Conservation (phyloP, 106 monocot species). For the Acorus gramineus region DNA sequence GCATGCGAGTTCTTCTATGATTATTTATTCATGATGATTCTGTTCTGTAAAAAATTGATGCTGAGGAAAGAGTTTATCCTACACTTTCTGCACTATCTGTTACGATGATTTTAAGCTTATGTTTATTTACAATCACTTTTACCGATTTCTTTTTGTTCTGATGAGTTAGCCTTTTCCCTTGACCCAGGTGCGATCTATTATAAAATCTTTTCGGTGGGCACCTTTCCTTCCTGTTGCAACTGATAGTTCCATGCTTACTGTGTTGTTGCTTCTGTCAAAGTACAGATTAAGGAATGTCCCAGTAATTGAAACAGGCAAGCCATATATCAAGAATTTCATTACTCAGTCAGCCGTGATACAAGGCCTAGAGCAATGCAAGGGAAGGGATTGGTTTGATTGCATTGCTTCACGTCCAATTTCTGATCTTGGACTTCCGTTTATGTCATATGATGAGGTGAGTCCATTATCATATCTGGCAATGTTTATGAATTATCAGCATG, state of each 20-base stretch:
- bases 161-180: not conserved
- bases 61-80: too few relatives aligned
- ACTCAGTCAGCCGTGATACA: conserved; percentile 83
- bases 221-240: conserved; percentile 77
- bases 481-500: not conserved
- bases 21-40: too few relatives aligned
- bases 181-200: conserved; percentile 55
- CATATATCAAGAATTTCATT: conserved; percentile 72
- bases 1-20: too few relatives aligned
- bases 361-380: conserved; percentile 66
- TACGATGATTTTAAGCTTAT: not conserved
- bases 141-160: not conserved
- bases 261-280: conserved; percentile 81
- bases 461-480: not conserved
- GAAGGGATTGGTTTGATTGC: conserved; percentile 91
- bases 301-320: conserved; percentile 50
- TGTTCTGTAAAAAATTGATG: too few relatives aligned
- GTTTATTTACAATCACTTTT: not conserved
- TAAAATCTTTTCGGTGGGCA: conserved; percentile 56
- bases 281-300: conserved; percentile 91
- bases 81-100: not conserved
- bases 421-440: conserved; percentile 92
- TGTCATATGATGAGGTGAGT: conserved; percentile 72
- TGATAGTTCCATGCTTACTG: conserved; percentile 84
- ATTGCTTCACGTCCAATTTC: conserved; percentile 54